Evolutionary conservation across 179 eudicot species (phyloP), one percentile per base, ranked within the genome.

Genomic region (Camellia oleifera): DNA sequence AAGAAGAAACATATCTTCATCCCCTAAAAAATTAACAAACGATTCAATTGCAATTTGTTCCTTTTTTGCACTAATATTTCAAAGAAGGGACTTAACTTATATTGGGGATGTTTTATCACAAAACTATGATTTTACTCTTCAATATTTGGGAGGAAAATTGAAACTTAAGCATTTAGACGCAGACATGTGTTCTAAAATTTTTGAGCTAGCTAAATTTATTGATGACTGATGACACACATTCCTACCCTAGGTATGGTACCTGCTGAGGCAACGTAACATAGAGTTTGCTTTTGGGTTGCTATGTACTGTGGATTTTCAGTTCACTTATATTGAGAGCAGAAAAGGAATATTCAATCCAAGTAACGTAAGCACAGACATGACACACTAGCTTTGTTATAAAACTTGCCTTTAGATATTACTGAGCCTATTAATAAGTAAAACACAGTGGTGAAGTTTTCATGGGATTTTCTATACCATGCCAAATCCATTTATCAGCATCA

Each of bases 401-500:
- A 42, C 7, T 48, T 48, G 52, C 52, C 52, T 48, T 7, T 48
- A 48, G 52, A 48, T 48, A 48, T 7, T 48, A 48, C 52, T 48
- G 52, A 7, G 52, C 7, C 52, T 48, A 48, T 48, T 48, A 48
- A 48, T 48, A 48, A 48, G 52, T 48, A 0, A 48, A 48, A 0
- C 52, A 48, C 52, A 48, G 52, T 48, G 52, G 52, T 48, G 52
- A 48, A 48, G 52, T 48, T 48, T 48, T 7, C 52, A 48, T 48
- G 52, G 52, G 56, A 17, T 17, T 57, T 75, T 46, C 6, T 45
- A 61, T 4, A 5, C 54, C 64, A 1, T 62, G 14, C 56, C 23
- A 62, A 63, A n/a, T 40, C 56, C n/a, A 48, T 69, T 69, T 63
- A 77, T 20, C 72, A 76, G 44, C 40, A n/a, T 46, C 11, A 40